phyloP scores from a whole-genome alignment of 768 basidiomycete species.

The Boletellus ananas region DNA sequence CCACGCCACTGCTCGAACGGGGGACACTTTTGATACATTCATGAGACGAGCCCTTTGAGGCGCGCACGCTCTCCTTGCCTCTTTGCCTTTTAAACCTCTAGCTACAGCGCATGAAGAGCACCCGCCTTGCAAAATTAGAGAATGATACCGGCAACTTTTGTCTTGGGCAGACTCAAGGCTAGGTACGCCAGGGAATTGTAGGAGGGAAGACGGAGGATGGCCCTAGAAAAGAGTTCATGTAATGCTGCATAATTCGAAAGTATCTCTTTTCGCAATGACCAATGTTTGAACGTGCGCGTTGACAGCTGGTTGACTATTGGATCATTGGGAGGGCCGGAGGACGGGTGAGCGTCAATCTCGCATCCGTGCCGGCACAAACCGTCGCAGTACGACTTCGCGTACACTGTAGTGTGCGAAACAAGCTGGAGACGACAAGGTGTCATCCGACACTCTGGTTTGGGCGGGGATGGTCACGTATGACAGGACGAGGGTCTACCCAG shows the following conservation, averaged over 20 bases:
- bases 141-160: not conserved
- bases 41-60: not conserved
- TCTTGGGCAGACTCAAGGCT: not conserved
- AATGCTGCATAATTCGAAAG: conserved; percentile 11
- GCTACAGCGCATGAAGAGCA: not conserved
- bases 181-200: conserved; percentile 1
- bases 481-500: conserved; percentile 75
- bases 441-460: conserved; percentile 46
- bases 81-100: not conserved
- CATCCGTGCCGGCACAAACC: conserved; percentile 92
- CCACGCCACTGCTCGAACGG: not conserved
- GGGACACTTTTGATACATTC: not conserved
- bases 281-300: not conserved
- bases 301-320: not conserved
- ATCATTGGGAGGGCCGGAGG: not conserved
- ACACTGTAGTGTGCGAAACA: conserved; percentile 76
- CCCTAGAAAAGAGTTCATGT: conserved; percentile 9
- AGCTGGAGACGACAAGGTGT: conserved; percentile 63
- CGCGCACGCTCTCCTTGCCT: not conserved
- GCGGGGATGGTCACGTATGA: conserved; percentile 93
- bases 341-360: conserved; percentile 51
- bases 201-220: not conserved
- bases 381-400: conserved; percentile 75
- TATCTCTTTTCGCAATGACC: conserved; percentile 2
- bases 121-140: not conserved